Base-by-base conservation (phyloP, 1,284 basidiomycete species). In the Peniophora sp. region DNA sequence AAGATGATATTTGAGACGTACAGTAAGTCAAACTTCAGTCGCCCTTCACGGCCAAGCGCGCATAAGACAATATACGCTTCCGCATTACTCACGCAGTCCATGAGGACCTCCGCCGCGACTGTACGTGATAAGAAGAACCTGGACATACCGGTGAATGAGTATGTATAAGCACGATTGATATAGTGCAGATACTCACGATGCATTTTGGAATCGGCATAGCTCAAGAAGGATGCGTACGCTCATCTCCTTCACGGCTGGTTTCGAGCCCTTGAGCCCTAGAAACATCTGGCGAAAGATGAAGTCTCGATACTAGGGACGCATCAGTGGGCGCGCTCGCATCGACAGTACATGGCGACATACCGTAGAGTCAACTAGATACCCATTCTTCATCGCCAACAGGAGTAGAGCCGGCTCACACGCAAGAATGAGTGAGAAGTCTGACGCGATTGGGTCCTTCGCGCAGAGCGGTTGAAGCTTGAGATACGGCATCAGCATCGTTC, bases 231-330 rank as follows among this genome's bases (percentile, higher is more conserved):
- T 32, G 27, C 6, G 6, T 12, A 32, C 12, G 6, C 27, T 32
- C 27, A 6, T 32, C 27, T 32, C 27, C 27, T 32, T 5, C 12
- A 12, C 27, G 12, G 12, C 27, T 32, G 27, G 12, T 12, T 32
- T 32, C 6, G 6, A 32, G 27, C 27, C 27, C 27, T 32, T 32
- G 6, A 32, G 5, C 27, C 6, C 27, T 6, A 6, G 12, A 57
- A 88, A 88, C 78, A 88, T 87, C 64, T 86, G 86, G 50, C 85
- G 82, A 62, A 88, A 88, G 11, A 88, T 79, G 57, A 87, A 88
- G 61, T 88, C 81, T 44, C 85, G 83, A 62, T 88, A 86, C 85
- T 88, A 56, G 32, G 27, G 49, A 42, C n/a, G 52, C 49, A 32
- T 32, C 5, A 48, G 36, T 52, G 52, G 6, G 6, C 6, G 12